Base-by-base conservation (phyloP, 1,139 yeast species). In the Suhomyces choctaworum region DNA sequence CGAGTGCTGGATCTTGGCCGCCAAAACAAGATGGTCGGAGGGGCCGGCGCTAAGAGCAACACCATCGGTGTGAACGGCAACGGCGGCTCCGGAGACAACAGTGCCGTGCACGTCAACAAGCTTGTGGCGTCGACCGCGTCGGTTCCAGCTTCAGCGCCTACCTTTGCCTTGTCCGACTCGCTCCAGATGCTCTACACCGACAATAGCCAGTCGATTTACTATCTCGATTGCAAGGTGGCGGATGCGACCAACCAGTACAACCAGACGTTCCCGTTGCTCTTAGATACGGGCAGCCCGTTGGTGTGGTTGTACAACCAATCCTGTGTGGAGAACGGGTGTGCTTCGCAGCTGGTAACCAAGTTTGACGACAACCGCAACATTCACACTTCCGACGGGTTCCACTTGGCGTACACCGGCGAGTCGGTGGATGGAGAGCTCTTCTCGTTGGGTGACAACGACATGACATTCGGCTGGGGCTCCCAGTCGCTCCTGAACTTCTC, bases 221-320 rank as follows among this genome's bases (percentile, higher is more conserved):
- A 51, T 41, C 28, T 61, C 23, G 48, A 53, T 24, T 35, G 52
- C 11, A 37, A 52, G 8, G 37, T 62, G 2, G 16, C 37, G n/a
- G 53, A 52, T 26, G 19, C 41, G 2, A 21, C 34, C 14, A 22
- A 26, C 7, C 24, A 29, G 23, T 52, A 62, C 17, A 56, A 56
- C 22, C 60, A 60, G 21, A 13, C 27, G 13, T 79, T 70, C 49
- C 75, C 76, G 5, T 58, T 81, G 28, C 65, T 81, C 12, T 60
- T 81, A 17, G 88, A 81, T 52, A 80, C 88, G 0, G 87, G 85
- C 2, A 77, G 83, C 23, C 78, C 80, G 24, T 73, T 78, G 41
- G 56, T 80, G 2, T 81, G 88, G 88, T 67, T 81, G 3, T 79
- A 78, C 50, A 78, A 78, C 32, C 52, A 64, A 2, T 59, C 70